These are phyloP conservation scores for Suillus brevipes DNA, from an alignment of 768 basidiomycete species.

Conservation along the genomic window DNA sequence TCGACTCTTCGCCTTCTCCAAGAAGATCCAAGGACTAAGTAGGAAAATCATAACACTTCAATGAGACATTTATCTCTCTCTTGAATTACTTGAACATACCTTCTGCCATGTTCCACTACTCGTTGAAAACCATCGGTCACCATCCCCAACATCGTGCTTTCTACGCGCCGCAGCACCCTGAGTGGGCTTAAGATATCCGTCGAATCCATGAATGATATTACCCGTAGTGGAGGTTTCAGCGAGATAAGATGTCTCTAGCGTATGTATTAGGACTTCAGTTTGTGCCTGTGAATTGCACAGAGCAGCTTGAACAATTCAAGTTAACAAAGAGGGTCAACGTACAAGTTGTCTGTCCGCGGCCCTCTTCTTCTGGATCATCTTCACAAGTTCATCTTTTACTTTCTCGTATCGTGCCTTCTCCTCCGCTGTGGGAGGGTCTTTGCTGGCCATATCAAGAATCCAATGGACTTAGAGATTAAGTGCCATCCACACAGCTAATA, in stretches of 20 bases:
- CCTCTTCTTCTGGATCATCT: constrained; percentile 74
- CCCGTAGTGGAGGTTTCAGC: constrained; percentile 81
- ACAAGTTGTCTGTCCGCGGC: constrained; percentile 78
- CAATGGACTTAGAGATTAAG: neutral
- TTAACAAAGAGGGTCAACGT: constrained; percentile 22
- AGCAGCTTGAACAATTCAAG: neutral
- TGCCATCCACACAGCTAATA: neutral
- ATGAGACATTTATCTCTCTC: neutral
- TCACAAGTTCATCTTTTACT: constrained; percentile 71
- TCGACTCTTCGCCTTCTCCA: constrained; percentile 65
- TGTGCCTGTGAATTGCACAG: constrained; percentile 52
- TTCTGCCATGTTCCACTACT: constrained; percentile 79
- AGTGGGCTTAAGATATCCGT: constrained; percentile 79
- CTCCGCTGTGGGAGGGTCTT: constrained; percentile 52
- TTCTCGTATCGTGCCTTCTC: constrained; percentile 72
- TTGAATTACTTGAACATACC: constrained; percentile 37
- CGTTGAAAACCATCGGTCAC: constrained; percentile 79
- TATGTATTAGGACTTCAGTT: constrained; percentile 77
- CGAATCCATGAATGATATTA: constrained; percentile 87
- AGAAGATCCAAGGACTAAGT: constrained; percentile 71
- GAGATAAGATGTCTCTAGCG: constrained; percentile 72
- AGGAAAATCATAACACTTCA: constrained; percentile 13
- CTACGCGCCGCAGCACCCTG: constrained; percentile 52
- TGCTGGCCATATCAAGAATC: constrained; percentile 37
- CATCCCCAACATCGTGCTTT: constrained; percentile 74